Base-by-base conservation (phyloP, 2,329 filamentous ascomycete genomes). In the Alternaria dauci region DNA sequence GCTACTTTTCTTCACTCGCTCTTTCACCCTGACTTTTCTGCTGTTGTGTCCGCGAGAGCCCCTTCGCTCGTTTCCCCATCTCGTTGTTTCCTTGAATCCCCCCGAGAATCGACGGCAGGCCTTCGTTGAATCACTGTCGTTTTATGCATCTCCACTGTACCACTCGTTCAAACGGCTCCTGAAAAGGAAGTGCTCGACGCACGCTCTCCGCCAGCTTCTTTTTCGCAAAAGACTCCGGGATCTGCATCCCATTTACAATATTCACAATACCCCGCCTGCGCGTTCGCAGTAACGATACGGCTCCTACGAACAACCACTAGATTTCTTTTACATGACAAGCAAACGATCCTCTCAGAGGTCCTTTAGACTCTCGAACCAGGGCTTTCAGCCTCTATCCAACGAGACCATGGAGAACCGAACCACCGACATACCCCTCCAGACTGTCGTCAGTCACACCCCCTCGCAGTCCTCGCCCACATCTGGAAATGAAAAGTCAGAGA, bases 361-460 rank as follows among this genome's bases (percentile, higher is more conserved):
- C 41, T 75, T 72, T 48, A 70, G 75, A 54, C 70, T 72, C 52
- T 78, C 76, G 23, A 70, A 70, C 42, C 73, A 78, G 62, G 76
- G 75, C 34, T 79, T 78, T 56, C 75, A 76, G 56, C 78, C 72
- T 41, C 65, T 79, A 54, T 64, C 66, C 51, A 61, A 55, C 54
- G 65, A 76, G 65, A 77, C 75, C 52, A 84, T 84, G 81, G 67
- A 75, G 34, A 52, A 58, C 79, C 82, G 69, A 28, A 87, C 85
- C 26, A 86, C 86, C 68, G 84, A 89, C 67, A 90, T 90, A 53
- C 88, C 88, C 8, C 80, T 90, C 63, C 83, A 86, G 66, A 82
- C 81, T 48, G 84, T 88, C 41, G 76, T 81, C 65, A 85, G 82
- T 58, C 80, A 81, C 62, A 78, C 80, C 52, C 81, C 81, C 60